Evolutionary conservation across 169 alveolate species (phyloP).

Genomic region (Plasmodium reichenowi): DNA sequence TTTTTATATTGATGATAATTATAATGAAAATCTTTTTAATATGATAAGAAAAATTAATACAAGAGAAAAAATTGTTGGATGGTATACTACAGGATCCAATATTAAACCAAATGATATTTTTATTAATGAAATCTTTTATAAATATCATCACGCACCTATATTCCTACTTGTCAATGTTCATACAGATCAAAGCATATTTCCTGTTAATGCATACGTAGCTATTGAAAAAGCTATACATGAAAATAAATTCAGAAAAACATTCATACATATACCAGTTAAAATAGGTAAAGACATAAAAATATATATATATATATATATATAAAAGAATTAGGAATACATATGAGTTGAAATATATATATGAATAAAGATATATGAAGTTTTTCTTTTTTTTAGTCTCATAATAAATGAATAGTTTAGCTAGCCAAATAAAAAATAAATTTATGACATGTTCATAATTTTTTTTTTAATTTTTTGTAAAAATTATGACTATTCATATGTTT

Average conservation of each 20-base stretch:
- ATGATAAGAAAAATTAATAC: slow-evolving; percentile 97
- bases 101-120: slow-evolving; percentile 97
- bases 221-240: slow-evolving; percentile 96
- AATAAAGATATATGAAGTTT: background rate
- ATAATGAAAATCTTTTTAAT: slow-evolving; percentile 96
- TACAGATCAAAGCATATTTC: slow-evolving; percentile 85
- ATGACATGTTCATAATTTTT: too few species aligned
- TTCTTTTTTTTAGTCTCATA: background rate
- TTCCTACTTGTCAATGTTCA: slow-evolving; percentile 94
- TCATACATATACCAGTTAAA: slow-evolving; percentile 94
- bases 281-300: slow-evolving; percentile 90
- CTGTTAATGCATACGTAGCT: slow-evolving; percentile 96
- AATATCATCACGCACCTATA: slow-evolving; percentile 95
- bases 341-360: too few species aligned
- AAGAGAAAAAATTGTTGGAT: slow-evolving; percentile 97
- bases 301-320: too few species aligned
- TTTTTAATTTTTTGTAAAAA: too few species aligned
- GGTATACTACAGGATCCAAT: slow-evolving; percentile 99
- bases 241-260: slow-evolving; percentile 93
- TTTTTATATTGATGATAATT: slow-evolving; percentile 98
- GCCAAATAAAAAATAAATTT: too few species aligned
- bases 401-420: too few species aligned
- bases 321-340: too few species aligned
- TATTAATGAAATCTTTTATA: slow-evolving; percentile 96
- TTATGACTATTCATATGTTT: too few species aligned